A percentile compares a stretch with the other conserved stretches of the same genome.
phyloP scores from a whole-genome alignment of 2,329 filamentous ascomycete species.

The Pseudovirgaria hyperparasitica region DNA sequence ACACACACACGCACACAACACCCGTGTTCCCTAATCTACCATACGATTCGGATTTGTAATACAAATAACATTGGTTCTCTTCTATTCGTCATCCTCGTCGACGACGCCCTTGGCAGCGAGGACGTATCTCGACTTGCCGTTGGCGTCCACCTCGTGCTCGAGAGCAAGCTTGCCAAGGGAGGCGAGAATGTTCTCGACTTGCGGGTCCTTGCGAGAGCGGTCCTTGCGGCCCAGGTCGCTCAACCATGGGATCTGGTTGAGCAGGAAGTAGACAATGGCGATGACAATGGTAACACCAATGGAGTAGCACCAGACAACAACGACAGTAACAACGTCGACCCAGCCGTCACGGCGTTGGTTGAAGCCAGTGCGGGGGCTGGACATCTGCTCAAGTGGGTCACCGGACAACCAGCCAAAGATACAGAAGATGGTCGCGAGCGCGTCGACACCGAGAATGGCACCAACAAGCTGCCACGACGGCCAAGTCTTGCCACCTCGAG shows the following conservation, averaged over 20 bases:
- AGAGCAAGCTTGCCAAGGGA: slow-evolving; percentile 52
- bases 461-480: slow-evolving; percentile 62
- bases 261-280: slow-evolving; percentile 50
- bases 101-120: slow-evolving; percentile 30
- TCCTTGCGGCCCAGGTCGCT: slow-evolving; percentile 52
- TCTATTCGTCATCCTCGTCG: slow-evolving; percentile 36
- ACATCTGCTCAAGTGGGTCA: slow-evolving; percentile 27
- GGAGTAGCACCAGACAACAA: slow-evolving; percentile 54
- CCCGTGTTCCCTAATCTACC: too few species aligned
- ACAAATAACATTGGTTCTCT: too few species aligned
- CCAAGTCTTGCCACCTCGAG: slow-evolving; percentile 53
- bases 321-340: slow-evolving; percentile 51
- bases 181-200: slow-evolving; percentile 53
- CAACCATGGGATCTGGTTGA: slow-evolving; percentile 46
- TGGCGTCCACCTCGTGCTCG: slow-evolving; percentile 43
- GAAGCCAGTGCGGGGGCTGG: slow-evolving; percentile 29
- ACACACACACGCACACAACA: too few species aligned
- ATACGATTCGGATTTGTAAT: too few species aligned
- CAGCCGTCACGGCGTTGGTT: slow-evolving; percentile 35
- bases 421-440: slow-evolving; percentile 59
- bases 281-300: slow-evolving; percentile 53
- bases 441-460: slow-evolving; percentile 60
- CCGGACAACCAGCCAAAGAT: slow-evolving; percentile 63
- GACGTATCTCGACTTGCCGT: slow-evolving; percentile 31
- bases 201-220: slow-evolving; percentile 47